These are phyloP conservation scores for Mycena leptocephala DNA, from an alignment of 768 basidiomycete species.

Conservation along the genomic window DNA sequence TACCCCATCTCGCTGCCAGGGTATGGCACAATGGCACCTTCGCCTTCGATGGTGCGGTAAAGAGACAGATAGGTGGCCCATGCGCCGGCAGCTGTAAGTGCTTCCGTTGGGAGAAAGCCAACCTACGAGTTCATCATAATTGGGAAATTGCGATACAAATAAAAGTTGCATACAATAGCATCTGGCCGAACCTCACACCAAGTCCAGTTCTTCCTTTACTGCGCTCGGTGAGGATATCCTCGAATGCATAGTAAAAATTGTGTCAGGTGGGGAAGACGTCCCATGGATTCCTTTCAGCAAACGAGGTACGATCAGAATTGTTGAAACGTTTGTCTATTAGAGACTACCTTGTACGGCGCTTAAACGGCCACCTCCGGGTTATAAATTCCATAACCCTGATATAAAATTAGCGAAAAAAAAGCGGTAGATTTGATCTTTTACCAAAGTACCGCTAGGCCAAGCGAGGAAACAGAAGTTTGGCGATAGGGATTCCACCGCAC, in stretches of 20 bases:
- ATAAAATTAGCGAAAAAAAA: background rate
- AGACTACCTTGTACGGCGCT: conserved; percentile 26
- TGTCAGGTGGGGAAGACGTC: conserved; percentile 29
- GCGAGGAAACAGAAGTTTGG: conserved; percentile 29
- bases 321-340: no score
- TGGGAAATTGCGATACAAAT: background rate
- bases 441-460: conserved; percentile 25
- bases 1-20: conserved; percentile 20
- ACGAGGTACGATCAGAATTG: no score
- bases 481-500: conserved; percentile 18
- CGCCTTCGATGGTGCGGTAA: conserved; percentile 27
- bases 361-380: conserved; percentile 30
- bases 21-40: conserved; percentile 29
- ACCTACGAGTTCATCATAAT: conserved; percentile 12
- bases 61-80: conserved; percentile 33
- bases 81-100: conserved; percentile 31
- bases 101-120: conserved; percentile 32
- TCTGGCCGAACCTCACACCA: conserved; percentile 31
- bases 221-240: conserved; percentile 23
- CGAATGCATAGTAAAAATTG: conserved; percentile 27
- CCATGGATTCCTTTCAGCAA: conserved; percentile 34
- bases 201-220: conserved; percentile 33
- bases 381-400: conserved; percentile 30
- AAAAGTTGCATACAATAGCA: conserved; percentile 13
- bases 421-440: background rate